phyloP scores from a whole-genome alignment of 75 land plant species.

The Cryptomeria japonica region DNA sequence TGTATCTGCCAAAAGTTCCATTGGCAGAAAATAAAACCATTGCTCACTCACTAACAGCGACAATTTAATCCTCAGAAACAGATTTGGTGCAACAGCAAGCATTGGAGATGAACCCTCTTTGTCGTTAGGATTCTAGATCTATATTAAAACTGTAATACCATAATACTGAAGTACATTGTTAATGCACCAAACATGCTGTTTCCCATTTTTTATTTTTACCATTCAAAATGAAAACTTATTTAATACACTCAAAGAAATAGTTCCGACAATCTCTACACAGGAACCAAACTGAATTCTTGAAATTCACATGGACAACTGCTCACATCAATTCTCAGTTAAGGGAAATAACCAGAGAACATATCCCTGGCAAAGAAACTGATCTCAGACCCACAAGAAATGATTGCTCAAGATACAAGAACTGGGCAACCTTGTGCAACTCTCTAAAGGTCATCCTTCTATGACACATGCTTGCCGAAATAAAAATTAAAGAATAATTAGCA shows the following conservation, averaged over 20 bases:
- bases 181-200: neutral
- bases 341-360: neutral
- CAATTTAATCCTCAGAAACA: neutral
- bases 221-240: conserved; percentile 1
- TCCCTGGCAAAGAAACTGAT: neutral
- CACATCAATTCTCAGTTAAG: neutral
- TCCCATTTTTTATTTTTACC: neutral
- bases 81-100: neutral
- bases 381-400: conserved; percentile 4
- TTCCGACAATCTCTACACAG: neutral
- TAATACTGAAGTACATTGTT: neutral
- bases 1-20: neutral
- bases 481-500: neutral
- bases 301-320: neutral
- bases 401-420: neutral
- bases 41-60: neutral
- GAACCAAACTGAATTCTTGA: conserved; percentile 11
- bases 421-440: neutral
- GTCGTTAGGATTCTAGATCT: neutral
- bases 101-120: neutral
- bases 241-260: neutral
- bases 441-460: neutral
- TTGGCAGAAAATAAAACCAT: neutral
- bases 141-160: neutral
- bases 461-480: neutral